A percentile compares a stretch with the other conserved stretches of the same genome.
phyloP scores from a whole-genome alignment of 116 monocot genomes.

The Dioscorea cayenensis region DNA sequence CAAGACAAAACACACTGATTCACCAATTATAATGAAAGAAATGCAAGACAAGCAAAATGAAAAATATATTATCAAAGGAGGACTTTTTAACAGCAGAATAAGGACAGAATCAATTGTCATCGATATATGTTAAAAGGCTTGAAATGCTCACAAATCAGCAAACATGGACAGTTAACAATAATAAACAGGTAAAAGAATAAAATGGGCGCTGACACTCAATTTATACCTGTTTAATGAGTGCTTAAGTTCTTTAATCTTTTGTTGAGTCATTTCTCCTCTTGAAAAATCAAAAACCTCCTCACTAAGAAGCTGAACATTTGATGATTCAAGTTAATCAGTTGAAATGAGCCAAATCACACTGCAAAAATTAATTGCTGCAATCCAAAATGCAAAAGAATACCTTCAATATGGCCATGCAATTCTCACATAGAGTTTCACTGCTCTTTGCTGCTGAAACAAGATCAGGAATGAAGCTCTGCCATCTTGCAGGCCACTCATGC shows the following conservation, averaged over 20 bases:
- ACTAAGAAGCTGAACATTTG: conserved; percentile 73
- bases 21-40: not conserved
- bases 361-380: not conserved
- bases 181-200: not conserved
- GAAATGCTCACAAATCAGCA: no score
- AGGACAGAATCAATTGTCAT: no score
- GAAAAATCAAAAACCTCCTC: conserved; percentile 99
- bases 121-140: no score
- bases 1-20: not conserved
- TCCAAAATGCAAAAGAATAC: conserved; percentile 15
- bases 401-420: conserved; percentile 99
- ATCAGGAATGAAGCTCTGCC: conserved; percentile 94
- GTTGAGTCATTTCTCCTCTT: conserved; percentile 99
- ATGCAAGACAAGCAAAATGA: not conserved
- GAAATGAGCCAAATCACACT: not conserved
- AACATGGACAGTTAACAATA: not conserved
- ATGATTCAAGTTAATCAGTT: not conserved
- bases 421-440: conserved; percentile 96
- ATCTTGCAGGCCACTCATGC: conserved; percentile 98
- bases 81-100: no score
- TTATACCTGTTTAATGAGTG: conserved; percentile 82
- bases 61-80: no score
- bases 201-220: not conserved
- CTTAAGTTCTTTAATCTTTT: conserved; percentile 94
- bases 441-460: conserved; percentile 93